These are phyloP conservation scores for Aspergillus nomiae DNA, from an alignment of 2,329 filamentous ascomycete species.

Conservation along the genomic window DNA sequence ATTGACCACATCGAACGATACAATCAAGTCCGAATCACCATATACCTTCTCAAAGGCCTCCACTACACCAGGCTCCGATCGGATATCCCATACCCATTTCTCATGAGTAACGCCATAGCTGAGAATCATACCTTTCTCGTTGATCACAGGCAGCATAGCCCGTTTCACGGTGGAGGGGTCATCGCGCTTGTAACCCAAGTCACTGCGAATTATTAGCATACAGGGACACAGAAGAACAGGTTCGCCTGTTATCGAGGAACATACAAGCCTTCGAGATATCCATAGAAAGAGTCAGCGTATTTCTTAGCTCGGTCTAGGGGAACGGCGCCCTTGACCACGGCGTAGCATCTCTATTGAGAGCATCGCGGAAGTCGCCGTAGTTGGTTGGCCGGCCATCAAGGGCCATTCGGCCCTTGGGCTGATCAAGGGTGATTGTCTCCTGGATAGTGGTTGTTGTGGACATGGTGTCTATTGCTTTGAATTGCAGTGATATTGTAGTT, in stretches of 20 bases:
- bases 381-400: conserved; percentile 21
- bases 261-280: conserved; percentile 28
- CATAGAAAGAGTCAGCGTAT: conserved; percentile 27
- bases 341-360: conserved; percentile 43
- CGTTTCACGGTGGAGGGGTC: conserved; percentile 37
- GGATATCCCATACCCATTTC: conserved; percentile 53
- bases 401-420: conserved; percentile 19
- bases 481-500: background rate
- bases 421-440: background rate
- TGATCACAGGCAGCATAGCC: conserved; percentile 42
- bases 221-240: background rate
- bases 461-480: conserved; percentile 11
- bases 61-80: conserved; percentile 51
- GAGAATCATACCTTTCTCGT: conserved; percentile 53
- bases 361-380: conserved; percentile 28
- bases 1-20: conserved; percentile 54
- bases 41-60: conserved; percentile 51
- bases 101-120: conserved; percentile 53
- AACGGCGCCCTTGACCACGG: conserved; percentile 51
- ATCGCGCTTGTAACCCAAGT: conserved; percentile 40
- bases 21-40: conserved; percentile 49
- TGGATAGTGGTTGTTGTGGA: conserved; percentile 17
- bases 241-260: conserved; percentile 6
- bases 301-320: conserved; percentile 41
- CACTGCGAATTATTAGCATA: conserved; percentile 16